Conservation (phyloP, 768 basidiomycete genomes). For the Cantharellus anzutake region DNA sequence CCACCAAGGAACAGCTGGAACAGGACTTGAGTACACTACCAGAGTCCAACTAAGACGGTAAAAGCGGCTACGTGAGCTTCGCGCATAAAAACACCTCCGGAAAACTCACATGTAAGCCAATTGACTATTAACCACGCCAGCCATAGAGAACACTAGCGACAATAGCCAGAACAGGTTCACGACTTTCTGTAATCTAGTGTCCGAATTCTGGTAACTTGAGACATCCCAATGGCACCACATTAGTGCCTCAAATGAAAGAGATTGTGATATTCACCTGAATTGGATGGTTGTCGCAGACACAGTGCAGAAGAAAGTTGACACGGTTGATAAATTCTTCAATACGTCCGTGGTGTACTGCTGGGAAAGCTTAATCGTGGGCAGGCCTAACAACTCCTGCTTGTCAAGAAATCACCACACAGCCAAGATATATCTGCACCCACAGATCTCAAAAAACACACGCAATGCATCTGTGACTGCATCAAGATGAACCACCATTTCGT, state of each 20-base stretch:
- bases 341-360: background rate
- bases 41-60: no score
- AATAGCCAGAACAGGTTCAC: constrained; percentile 6
- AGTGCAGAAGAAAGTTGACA: constrained; percentile 7
- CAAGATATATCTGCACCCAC: constrained; percentile 16
- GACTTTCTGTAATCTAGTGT: background rate
- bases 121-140: constrained; percentile 6
- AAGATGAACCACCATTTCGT: constrained; percentile 54
- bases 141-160: constrained; percentile 6
- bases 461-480: constrained; percentile 48
- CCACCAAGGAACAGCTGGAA: no score
- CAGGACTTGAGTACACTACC: background rate
- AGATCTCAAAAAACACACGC: constrained; percentile 60
- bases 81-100: constrained; percentile 2
- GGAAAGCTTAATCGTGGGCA: background rate
- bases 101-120: constrained; percentile 4
- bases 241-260: no score
- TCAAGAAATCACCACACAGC: background rate
- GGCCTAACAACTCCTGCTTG: background rate
- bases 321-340: background rate
- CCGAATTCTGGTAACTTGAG: background rate
- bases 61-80: constrained; percentile 4
- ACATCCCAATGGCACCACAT: background rate
- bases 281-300: constrained; percentile 5
- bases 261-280: background rate